Percentiles rank a stretch among this genome's conserved stretches.
Evolutionary conservation across 208 protist species (phyloP).

Genomic region (Crithidia sp.): DNA sequence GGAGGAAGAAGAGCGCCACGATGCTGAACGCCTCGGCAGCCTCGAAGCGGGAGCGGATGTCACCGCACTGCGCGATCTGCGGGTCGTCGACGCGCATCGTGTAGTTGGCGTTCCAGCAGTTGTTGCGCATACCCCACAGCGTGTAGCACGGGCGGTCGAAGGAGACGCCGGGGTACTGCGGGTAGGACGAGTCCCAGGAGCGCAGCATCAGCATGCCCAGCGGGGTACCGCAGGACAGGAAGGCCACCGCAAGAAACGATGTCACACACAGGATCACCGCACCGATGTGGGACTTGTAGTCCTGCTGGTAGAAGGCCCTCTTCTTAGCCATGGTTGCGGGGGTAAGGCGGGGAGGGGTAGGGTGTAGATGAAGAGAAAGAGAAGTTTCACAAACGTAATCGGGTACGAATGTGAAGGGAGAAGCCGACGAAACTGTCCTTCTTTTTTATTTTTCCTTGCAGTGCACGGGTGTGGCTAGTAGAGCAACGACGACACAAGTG

Average conservation of each 20-base stretch:
- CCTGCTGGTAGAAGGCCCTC: constrained; percentile 53
- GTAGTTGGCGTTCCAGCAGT: constrained; percentile 54
- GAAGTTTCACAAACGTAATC: background rate
- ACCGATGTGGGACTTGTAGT: constrained; percentile 59
- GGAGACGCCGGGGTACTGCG: background rate
- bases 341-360: background rate
- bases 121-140: constrained; percentile 54
- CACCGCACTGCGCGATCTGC: constrained; percentile 29
- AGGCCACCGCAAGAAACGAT: constrained; percentile 47
- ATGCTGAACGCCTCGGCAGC: constrained; percentile 64
- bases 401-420: background rate
- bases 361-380: background rate
- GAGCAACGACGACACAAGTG: constrained; percentile 20
- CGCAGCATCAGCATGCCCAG: constrained; percentile 48
- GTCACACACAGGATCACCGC: constrained; percentile 50
- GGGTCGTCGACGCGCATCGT: constrained; percentile 48
- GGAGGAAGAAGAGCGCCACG: constrained; percentile 49
- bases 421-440: background rate
- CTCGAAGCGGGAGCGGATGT: constrained; percentile 47
- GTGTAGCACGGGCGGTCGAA: constrained; percentile 48
- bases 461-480: constrained; percentile 1
- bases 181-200: background rate
- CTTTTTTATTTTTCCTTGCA: constrained; percentile 1
- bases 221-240: constrained; percentile 54
- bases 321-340: constrained; percentile 45